Percentiles rank a stretch among this genome's conserved stretches.
Conservation (phyloP, 805 yeast species). For the Metschnikowia baotianmanensis region DNA sequence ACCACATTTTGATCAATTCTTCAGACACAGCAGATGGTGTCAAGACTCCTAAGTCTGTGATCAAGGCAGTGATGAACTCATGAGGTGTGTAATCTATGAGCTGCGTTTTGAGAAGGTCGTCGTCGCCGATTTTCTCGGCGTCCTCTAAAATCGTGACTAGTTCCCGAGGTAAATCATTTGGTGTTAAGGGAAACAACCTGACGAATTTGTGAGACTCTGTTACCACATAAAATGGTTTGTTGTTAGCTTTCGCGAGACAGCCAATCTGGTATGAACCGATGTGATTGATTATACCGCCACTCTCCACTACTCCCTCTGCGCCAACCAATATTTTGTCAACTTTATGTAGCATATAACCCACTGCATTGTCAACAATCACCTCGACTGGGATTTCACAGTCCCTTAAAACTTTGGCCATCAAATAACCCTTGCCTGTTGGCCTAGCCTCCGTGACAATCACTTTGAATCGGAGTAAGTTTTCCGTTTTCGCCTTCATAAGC, state of each 20-base stretch:
- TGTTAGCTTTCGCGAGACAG: conserved; percentile 82
- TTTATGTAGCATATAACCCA: conserved; percentile 86
- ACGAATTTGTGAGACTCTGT: conserved; percentile 96
- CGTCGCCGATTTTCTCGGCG: conserved; percentile 21
- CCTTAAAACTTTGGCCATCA: conserved; percentile 66
- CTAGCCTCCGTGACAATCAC: conserved; percentile 93
- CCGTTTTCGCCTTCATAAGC: conserved; percentile 70
- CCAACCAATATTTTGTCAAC: conserved; percentile 94
- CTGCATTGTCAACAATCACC: conserved; percentile 87
- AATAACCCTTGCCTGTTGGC: conserved; percentile 73
- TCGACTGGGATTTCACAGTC: conserved; percentile 80
- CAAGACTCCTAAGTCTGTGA: conserved; percentile 93
- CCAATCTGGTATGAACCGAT: conserved; percentile 96
- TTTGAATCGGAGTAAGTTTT: conserved; percentile 73
- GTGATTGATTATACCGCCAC: conserved; percentile 96
- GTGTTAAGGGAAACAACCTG: conserved; percentile 90
- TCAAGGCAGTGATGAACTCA: conserved; percentile 89
- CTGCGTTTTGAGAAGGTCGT: conserved; percentile 29
- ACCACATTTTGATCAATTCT: conserved; percentile 97
- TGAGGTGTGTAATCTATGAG: conserved; percentile 92
- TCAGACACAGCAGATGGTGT: conserved; percentile 99
- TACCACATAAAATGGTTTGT: conserved; percentile 91
- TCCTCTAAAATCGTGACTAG: conserved; percentile 25
- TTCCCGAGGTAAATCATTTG: conserved; percentile 77
- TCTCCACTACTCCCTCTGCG: conserved; percentile 98